Evolutionary conservation across 371 early-diverging fungal genomes (phyloP), one percentile per base, ranked within the genome.

Genomic region (Mortierella sp.): DNA sequence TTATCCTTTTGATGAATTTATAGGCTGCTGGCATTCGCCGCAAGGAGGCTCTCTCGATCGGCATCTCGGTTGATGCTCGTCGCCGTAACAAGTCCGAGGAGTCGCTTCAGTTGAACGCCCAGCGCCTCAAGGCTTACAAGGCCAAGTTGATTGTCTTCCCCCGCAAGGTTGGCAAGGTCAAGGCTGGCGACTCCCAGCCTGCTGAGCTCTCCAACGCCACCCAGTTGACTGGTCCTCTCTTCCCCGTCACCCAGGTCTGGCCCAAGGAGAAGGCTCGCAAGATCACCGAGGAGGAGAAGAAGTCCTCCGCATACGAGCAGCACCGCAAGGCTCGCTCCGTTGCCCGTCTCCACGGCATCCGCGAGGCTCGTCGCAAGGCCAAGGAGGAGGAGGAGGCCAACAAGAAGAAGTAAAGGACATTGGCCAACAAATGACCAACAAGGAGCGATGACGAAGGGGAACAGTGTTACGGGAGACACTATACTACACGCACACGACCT

Each of bases 51-150:
- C 94, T 90, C 76, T 88, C 95, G 83, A 92, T 99, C 83, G 99
- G 99, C 83, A 96, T 99, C 84, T 89, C 99, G 52, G 98, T 99
- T 69, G 99, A 99, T 88, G 91, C 93, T 90, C 98, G 99, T 83
- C 94, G 99, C 82, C 93, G 95, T 87, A 99, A 98, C 94, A 89
- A 93, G 80, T 97, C 96, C 73, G 95, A 93, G 77, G 99, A 99
- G 87, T 93, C 96, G 43, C 91, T 99, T 51, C 87, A 94, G 80
- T 85, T 93, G 70, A 99, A 99, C 88, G 98, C 95, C 63, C 92
- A 94, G 87, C 96, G 99, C 84, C 90, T 99, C 75, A 94, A 96
- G 91, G 95, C 92, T 76, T 99, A 99, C 94, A 89, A 93, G 91
- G 85, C 93, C 79, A 93, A 94, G 87, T 85, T 98, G 53, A 92